Percentiles rank a stretch among this genome's conserved stretches.
These are phyloP conservation scores for Sugiyamaella marilandica DNA, from an alignment of 805 yeast species.

Conservation along the genomic window DNA sequence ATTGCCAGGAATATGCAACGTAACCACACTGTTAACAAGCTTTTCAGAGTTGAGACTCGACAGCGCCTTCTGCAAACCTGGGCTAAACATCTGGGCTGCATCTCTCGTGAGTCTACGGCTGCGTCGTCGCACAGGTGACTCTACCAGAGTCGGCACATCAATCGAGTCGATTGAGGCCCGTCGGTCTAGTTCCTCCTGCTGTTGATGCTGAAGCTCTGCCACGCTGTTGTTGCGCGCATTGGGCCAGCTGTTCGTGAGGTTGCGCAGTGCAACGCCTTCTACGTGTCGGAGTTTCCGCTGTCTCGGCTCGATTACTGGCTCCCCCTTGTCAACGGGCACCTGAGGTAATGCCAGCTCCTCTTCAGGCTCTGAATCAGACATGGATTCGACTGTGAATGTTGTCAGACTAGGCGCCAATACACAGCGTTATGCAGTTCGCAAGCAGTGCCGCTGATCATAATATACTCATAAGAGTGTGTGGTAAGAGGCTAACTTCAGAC, in stretches of 20 bases:
- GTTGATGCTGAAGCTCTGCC: background rate
- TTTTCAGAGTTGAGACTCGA: constrained; percentile 25
- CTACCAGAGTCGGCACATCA: constrained; percentile 2
- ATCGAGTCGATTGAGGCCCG: constrained; percentile 9
- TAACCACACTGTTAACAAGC: constrained; percentile 18
- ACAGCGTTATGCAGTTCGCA: background rate
- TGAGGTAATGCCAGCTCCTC: constrained; percentile 12
- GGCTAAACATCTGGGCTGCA: constrained; percentile 7
- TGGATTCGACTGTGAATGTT: background rate
- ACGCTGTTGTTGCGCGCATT: background rate
- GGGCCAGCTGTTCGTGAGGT: constrained; percentile 5
- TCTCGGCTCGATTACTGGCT: constrained; percentile 14
- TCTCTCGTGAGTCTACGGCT: constrained; percentile 7
- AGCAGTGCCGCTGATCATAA: too few species aligned
- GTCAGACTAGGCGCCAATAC: background rate
- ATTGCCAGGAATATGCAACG: constrained; percentile 10
- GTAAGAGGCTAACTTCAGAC: too few species aligned
- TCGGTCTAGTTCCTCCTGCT: constrained; percentile 1
- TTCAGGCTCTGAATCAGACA: constrained; percentile 4
- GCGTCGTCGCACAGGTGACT: constrained; percentile 10
- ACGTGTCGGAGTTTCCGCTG: constrained; percentile 20
- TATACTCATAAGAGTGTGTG: too few species aligned
- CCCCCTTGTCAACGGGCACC: constrained; percentile 17
- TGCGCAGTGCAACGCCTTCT: constrained; percentile 19
- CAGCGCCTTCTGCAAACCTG: constrained; percentile 29